Evolutionary conservation across 169 alveolate species (phyloP).

Genomic region (Perkinsus marinus): DNA sequence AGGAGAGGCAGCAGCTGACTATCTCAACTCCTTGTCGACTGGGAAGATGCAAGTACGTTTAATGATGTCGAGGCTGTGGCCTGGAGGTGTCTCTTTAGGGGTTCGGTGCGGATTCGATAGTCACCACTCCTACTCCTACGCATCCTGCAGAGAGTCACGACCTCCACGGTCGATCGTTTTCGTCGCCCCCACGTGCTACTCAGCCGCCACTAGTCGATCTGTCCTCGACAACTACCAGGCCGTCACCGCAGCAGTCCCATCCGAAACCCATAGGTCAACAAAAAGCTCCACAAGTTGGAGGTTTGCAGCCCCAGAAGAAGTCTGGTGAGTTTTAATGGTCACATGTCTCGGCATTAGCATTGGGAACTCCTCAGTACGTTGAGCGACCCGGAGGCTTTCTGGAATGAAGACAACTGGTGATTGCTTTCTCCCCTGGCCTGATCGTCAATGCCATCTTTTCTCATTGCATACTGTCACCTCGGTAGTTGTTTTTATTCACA

Average conservation of each 20-base stretch:
- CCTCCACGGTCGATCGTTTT: not conserved
- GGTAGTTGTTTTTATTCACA: too few relatives aligned
- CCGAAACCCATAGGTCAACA: not conserved
- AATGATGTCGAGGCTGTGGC: not conserved
- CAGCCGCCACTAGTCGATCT: not conserved
- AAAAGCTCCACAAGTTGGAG: not conserved
- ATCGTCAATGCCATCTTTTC: too few relatives aligned
- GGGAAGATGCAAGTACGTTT: not conserved
- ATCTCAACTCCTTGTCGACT: not conserved
- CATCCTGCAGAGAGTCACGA: not conserved
- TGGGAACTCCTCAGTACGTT: not conserved
- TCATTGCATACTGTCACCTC: too few relatives aligned
- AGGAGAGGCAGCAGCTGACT: not conserved
- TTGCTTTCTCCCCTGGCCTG: too few relatives aligned
- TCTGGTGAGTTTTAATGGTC: too few relatives aligned
- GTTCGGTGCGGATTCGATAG: not conserved
- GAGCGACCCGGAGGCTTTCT: not conserved
- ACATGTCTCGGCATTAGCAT: too few relatives aligned
- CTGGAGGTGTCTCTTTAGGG: not conserved
- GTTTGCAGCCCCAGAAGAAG: not conserved
- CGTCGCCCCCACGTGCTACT: not conserved
- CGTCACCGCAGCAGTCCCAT: too few relatives aligned
- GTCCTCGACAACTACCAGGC: not conserved
- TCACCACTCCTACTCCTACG: not conserved
- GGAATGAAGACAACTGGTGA: not conserved